phyloP scores from a whole-genome alignment of 208 protist species.

The Leptomonas pyrrhocoris region DNA sequence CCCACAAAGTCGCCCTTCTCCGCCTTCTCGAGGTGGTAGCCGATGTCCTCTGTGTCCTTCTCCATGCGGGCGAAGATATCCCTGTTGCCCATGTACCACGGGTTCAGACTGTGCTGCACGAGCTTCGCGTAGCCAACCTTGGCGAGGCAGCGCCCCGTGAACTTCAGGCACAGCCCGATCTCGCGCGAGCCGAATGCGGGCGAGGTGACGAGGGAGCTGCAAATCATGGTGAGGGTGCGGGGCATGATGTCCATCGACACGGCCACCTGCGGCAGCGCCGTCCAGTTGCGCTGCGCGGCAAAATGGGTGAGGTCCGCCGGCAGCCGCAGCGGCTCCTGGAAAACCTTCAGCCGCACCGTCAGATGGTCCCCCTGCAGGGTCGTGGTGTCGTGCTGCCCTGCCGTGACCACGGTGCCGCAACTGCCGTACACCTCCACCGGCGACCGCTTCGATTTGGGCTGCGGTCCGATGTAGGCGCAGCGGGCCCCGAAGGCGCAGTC shows the following conservation, averaged over 20 bases:
- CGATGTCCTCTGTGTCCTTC: slow-evolving; percentile 55
- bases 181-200: slow-evolving; percentile 85
- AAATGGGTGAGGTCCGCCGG: slow-evolving; percentile 57
- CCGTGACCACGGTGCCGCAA: slow-evolving; percentile 46
- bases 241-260: slow-evolving; percentile 47
- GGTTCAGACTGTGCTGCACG: slow-evolving; percentile 60
- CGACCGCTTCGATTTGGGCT: slow-evolving; percentile 51
- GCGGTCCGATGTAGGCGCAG: slow-evolving; percentile 77
- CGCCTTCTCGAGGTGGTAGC: slow-evolving; percentile 69
- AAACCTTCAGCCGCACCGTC: slow-evolving; percentile 43
- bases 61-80: slow-evolving; percentile 79
- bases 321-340: slow-evolving; percentile 47
- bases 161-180: slow-evolving; percentile 84
- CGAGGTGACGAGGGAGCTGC: slow-evolving; percentile 74
- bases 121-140: slow-evolving; percentile 87
- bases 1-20: slow-evolving; percentile 69
- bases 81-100: slow-evolving; percentile 78
- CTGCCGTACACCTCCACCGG: slow-evolving; percentile 54
- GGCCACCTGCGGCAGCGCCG: slow-evolving; percentile 67
- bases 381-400: slow-evolving; percentile 37
- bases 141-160: slow-evolving; percentile 61
- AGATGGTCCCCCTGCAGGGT: slow-evolving; percentile 39
- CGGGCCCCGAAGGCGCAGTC: slow-evolving; percentile 57
- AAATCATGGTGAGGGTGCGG: slow-evolving; percentile 63
- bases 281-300: slow-evolving; percentile 70